These are phyloP conservation scores for Malus fusca DNA, from an alignment of 306 rosid genomes.

Conservation along the genomic window DNA sequence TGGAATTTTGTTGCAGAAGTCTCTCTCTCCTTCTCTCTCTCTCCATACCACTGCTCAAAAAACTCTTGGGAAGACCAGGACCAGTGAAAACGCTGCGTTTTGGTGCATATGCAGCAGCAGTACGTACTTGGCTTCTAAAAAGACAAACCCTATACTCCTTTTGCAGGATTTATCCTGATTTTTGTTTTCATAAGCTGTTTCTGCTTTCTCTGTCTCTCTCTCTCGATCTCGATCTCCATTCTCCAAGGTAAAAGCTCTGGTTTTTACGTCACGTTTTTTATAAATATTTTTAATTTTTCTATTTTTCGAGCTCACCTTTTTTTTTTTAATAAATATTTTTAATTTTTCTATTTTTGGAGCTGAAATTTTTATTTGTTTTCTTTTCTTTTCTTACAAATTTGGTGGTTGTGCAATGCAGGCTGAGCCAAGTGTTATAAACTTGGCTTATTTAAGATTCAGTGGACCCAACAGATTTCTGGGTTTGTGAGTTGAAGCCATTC, in stretches of 20 bases:
- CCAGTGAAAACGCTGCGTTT: background rate
- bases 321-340: background rate
- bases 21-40: background rate
- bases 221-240: background rate
- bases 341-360: background rate
- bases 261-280: background rate
- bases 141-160: background rate
- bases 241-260: conserved; percentile 12
- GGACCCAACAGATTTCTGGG: conserved; percentile 10
- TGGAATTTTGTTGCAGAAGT: background rate
- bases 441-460: conserved; percentile 6
- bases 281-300: background rate
- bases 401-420: conserved; percentile 25
- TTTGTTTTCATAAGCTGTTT: background rate
- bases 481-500: conserved; percentile 13
- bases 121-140: background rate
- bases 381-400: background rate
- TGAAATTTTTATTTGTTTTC: background rate
- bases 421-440: conserved; percentile 1
- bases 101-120: background rate
- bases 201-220: background rate
- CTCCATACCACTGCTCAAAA: conserved; percentile 2
- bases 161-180: background rate
- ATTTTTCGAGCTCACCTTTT: background rate
- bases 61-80: background rate